A percentile compares a stretch with the other conserved stretches of the same genome.
Evolutionary conservation across 164 flowering plant genomes (phyloP).

Genomic region (Umbellularia californica): DNA sequence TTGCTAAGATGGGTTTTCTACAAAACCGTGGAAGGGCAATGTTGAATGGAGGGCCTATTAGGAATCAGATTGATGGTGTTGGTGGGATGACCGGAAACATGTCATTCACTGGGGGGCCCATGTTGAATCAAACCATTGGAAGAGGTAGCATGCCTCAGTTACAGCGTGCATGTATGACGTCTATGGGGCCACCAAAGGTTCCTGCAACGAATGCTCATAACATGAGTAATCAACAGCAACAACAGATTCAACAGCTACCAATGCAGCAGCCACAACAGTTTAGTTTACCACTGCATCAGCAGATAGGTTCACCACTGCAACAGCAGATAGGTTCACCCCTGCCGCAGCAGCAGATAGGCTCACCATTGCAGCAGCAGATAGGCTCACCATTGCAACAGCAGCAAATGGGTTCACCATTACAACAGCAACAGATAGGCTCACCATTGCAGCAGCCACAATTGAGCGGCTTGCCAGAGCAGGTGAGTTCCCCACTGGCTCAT

Average conservation of each 20-base stretch:
- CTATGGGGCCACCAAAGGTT: constrained; percentile 77
- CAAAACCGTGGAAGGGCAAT: constrained; percentile 27
- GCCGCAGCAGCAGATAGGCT: constrained; percentile 7
- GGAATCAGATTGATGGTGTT: constrained; percentile 5
- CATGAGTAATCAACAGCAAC: constrained; percentile 49
- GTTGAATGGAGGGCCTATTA: constrained; percentile 22
- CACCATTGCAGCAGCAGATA: constrained; percentile 26
- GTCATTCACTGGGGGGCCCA: constrained; percentile 47
- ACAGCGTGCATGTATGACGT: constrained; percentile 51
- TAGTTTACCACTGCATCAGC: constrained; percentile 47
- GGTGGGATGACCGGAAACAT: constrained; percentile 55
- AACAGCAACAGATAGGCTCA: constrained; percentile 47
- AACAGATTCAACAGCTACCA: constrained; percentile 8
- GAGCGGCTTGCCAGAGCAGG: constrained; percentile 8
- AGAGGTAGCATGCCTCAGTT: constrained; percentile 39
- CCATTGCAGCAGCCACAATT: constrained; percentile 34
- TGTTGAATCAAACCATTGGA: constrained; percentile 57
- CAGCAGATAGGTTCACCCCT: constrained; percentile 42
- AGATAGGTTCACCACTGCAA: constrained; percentile 47
- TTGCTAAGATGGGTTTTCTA: constrained; percentile 40
- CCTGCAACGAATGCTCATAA: constrained; percentile 46
- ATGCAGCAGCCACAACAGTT: constrained; percentile 8
- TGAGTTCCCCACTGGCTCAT: constrained; percentile 35
- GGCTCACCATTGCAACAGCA: constrained; percentile 48
- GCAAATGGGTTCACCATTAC: constrained; percentile 12